Percentiles rank a stretch among this genome's conserved stretches.
phyloP scores from a whole-genome alignment of 768 basidiomycete species.

The Mycena galopus region DNA sequence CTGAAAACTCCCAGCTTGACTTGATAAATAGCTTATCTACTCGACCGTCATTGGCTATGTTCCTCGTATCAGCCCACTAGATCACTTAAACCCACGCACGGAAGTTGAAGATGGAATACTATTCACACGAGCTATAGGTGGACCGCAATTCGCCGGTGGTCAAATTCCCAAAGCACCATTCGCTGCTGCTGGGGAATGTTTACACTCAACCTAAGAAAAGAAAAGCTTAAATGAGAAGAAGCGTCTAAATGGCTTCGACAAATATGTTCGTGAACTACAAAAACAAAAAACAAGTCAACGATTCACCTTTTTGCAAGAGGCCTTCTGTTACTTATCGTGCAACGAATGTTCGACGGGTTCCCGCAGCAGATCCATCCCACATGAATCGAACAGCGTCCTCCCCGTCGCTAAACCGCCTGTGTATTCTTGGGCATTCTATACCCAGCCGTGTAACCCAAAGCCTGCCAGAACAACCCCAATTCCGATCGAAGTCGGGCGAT shows the following conservation, averaged over 20 bases:
- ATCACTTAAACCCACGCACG: not conserved
- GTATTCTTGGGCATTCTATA: slow-evolving; percentile 2
- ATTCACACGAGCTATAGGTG: not conserved
- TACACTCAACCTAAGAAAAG: not conserved
- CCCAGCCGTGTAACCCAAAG: slow-evolving; percentile 16
- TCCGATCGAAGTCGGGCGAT: not conserved
- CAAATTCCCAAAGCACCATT: too few species aligned
- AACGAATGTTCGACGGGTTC: not conserved
- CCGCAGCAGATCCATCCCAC: not conserved
- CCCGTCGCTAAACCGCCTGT: slow-evolving; percentile 19
- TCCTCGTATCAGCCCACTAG: too few species aligned
- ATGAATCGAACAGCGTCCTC: too few species aligned
- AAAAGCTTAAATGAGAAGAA: slow-evolving; percentile 1
- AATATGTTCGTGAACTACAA: too few species aligned
- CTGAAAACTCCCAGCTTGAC: too few species aligned
- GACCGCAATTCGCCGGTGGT: too few species aligned
- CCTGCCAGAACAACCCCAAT: not conserved
- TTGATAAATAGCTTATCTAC: too few species aligned
- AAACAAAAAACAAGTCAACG: not conserved
- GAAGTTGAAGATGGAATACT: not conserved
- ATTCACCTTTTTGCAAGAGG: too few species aligned
- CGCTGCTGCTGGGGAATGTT: not conserved
- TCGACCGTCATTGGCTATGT: too few species aligned
- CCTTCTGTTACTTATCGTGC: not conserved
- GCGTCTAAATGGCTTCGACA: not conserved